Evolutionary conservation across 2,329 filamentous ascomycete species (phyloP).

Genomic region (Pyrenophora tritici-repentis): DNA sequence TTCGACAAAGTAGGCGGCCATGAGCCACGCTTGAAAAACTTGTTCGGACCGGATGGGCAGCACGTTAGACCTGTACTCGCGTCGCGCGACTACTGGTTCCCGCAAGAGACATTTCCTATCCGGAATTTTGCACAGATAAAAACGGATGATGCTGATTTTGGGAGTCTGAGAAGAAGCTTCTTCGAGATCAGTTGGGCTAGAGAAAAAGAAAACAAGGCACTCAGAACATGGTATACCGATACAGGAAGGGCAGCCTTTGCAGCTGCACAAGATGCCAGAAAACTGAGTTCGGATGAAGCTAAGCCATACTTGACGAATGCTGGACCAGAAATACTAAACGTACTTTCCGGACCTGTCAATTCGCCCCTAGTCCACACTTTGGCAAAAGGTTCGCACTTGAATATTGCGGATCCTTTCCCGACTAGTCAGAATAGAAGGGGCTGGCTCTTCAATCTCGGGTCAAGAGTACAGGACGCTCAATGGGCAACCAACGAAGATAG

Average conservation of each 20-base stretch:
- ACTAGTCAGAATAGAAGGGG: constrained; percentile 42
- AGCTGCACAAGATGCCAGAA: constrained; percentile 47
- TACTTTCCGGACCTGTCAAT: constrained; percentile 58
- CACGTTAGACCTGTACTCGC: constrained; percentile 56
- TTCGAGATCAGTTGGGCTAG: constrained; percentile 50
- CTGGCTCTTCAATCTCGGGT: constrained; percentile 63
- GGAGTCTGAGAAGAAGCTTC: constrained; percentile 51
- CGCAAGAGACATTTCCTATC: constrained; percentile 58
- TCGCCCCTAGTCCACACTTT: constrained; percentile 53
- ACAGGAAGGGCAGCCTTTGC: constrained; percentile 50
- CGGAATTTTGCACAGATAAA: constrained; percentile 13
- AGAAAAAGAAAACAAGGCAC: constrained; percentile 51
- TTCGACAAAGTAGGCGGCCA: constrained; percentile 39
- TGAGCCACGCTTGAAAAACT: constrained; percentile 52
- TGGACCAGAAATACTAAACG: constrained; percentile 38
- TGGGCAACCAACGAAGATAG: constrained; percentile 52
- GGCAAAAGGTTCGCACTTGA: constrained; percentile 48
- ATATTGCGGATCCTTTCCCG: constrained; percentile 50
- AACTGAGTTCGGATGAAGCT: constrained; percentile 47
- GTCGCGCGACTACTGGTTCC: constrained; percentile 57
- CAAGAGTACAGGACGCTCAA: constrained; percentile 56
- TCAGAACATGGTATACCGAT: constrained; percentile 61
- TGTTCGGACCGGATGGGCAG: constrained; percentile 57
- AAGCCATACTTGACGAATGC: constrained; percentile 51
- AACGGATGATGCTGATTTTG: constrained; percentile 3